phyloP scores from a whole-genome alignment of 768 basidiomycete genomes.

The Leccinum incarnatum region DNA sequence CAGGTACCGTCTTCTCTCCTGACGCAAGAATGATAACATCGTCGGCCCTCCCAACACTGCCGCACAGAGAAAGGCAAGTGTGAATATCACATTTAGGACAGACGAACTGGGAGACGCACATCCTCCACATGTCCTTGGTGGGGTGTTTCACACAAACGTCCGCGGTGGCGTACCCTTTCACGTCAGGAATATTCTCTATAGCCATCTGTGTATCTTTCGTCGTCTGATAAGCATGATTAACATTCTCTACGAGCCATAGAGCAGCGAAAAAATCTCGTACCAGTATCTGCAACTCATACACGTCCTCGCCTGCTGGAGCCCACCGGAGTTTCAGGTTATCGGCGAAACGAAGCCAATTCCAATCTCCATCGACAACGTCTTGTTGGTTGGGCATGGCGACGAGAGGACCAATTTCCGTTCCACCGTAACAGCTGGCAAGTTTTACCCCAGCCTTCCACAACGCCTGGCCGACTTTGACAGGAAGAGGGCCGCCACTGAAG shows the following conservation, averaged over 20 bases:
- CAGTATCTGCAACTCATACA: conserved; percentile 38
- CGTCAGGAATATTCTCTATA: conserved; percentile 38
- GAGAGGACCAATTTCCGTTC: conserved; percentile 30
- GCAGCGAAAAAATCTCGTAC: conserved; percentile 17
- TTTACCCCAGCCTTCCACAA: conserved; percentile 34
- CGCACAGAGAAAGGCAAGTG: neutral
- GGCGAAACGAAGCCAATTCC: conserved; percentile 36
- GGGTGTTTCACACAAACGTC: conserved; percentile 49
- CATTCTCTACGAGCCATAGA: neutral
- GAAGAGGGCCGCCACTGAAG: conserved; percentile 39
- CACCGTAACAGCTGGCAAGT: conserved; percentile 35
- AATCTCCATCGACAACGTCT: conserved; percentile 24
- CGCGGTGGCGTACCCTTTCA: conserved; percentile 40
- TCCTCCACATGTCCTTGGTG: conserved; percentile 38
- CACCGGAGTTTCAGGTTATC: conserved; percentile 27
- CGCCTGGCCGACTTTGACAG: conserved; percentile 33
- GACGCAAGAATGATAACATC: conserved; percentile 32
- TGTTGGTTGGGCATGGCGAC: neutral
- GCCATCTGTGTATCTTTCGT: conserved; percentile 5
- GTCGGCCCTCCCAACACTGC: conserved; percentile 33
- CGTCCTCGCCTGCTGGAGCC: conserved; percentile 32
- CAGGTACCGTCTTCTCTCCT: conserved; percentile 26
- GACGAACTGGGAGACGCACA: conserved; percentile 15
- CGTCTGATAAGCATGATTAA: neutral
- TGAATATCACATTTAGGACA: neutral